Evolutionary conservation across 805 yeast genomes (phyloP).

Genomic region (Wickerhamiella cacticola): DNA sequence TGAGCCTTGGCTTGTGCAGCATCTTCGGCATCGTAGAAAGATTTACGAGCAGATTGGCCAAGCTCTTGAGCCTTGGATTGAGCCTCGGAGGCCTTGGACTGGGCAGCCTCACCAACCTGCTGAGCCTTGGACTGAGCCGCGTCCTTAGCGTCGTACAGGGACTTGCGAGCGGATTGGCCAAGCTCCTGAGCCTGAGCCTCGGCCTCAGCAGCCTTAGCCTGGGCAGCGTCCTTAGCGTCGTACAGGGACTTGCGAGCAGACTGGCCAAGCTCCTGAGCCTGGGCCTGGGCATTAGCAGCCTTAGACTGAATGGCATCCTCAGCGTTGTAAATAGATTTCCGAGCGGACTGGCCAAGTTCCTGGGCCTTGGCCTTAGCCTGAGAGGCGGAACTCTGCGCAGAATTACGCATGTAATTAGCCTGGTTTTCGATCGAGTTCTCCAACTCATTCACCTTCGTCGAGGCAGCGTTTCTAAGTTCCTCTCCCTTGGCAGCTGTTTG

Average conservation of each 20-base stretch:
- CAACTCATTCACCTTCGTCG: not conserved
- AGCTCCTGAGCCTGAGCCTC: not conserved
- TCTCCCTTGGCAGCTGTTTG: not conserved
- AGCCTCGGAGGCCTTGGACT: not conserved
- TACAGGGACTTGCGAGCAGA: not conserved
- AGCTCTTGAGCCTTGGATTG: not conserved
- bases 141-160: not conserved
- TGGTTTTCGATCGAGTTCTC: not conserved
- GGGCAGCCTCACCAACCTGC: not conserved
- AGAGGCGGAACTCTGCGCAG: not conserved
- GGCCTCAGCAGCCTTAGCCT: not conserved
- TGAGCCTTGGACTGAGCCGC: not conserved
- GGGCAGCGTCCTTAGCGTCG: not conserved
- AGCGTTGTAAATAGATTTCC: not conserved
- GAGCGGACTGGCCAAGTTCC: not conserved
- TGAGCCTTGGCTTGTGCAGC: not conserved
- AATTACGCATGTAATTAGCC: not conserved
- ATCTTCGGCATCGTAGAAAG: not conserved
- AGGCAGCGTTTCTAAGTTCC: not conserved
- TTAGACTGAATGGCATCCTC: not conserved
- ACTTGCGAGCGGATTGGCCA: not conserved
- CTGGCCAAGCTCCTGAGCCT: not conserved
- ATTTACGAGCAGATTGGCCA: not conserved
- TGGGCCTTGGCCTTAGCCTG: not conserved
- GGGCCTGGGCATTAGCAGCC: not conserved